phyloP scores from a whole-genome alignment of 2,329 filamentous ascomycete genomes.

The Aspergillus cejpii region DNA sequence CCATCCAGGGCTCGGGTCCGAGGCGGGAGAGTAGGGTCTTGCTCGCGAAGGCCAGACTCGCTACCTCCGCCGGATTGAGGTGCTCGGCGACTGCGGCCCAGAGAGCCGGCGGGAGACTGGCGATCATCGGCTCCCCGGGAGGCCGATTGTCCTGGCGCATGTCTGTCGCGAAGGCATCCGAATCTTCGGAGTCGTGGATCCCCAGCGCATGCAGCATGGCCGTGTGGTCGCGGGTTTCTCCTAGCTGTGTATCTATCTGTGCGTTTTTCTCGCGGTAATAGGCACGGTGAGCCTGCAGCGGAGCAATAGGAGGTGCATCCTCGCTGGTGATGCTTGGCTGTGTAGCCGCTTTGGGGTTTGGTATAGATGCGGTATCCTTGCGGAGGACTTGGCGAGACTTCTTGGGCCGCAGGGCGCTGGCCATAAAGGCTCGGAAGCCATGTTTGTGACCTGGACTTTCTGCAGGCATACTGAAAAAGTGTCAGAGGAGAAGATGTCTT shows the following conservation, averaged over 20 bases:
- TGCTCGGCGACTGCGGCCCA: slow-evolving; percentile 44
- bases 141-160: slow-evolving; percentile 20
- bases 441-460: slow-evolving; percentile 28
- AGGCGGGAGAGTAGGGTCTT: slow-evolving; percentile 44
- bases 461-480: slow-evolving; percentile 21
- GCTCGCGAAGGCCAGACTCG: slow-evolving; percentile 46
- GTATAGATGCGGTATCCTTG: slow-evolving; percentile 27
- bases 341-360: slow-evolving; percentile 23
- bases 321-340: slow-evolving; percentile 17
- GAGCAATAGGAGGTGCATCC: slow-evolving; percentile 27
- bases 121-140: slow-evolving; percentile 40
- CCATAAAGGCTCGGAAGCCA: slow-evolving; percentile 27
- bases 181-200: slow-evolving; percentile 26
- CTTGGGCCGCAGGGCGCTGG: slow-evolving; percentile 29
- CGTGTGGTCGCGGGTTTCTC: slow-evolving; percentile 34
- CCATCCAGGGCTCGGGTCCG: slow-evolving; percentile 36
- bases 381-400: slow-evolving; percentile 35
- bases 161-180: slow-evolving; percentile 9
- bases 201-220: slow-evolving; percentile 33
- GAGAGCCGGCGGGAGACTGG: slow-evolving; percentile 40
- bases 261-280: slow-evolving; percentile 28
- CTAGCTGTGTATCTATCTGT: slow-evolving; percentile 31
- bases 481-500: neutral
- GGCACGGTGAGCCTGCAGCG: slow-evolving; percentile 30
- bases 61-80: slow-evolving; percentile 43